Percentiles rank a stretch among this genome's conserved stretches.
Evolutionary conservation across 768 basidiomycete species (phyloP).

Genomic region (Suillus brevipes): DNA sequence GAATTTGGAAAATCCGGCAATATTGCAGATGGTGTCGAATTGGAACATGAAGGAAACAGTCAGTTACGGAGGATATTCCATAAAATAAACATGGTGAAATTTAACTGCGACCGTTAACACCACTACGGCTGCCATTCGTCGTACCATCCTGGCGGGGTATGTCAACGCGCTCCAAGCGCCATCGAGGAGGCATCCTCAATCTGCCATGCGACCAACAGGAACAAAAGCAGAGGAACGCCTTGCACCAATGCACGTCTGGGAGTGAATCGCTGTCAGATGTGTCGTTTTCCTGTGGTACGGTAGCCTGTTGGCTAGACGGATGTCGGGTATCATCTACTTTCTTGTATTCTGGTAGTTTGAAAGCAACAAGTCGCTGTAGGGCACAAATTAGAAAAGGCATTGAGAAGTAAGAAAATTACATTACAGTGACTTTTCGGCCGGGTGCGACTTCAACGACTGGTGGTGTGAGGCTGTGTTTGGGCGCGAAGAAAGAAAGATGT

Average conservation of each 20-base stretch:
- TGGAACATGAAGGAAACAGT: neutral
- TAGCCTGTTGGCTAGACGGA: neutral
- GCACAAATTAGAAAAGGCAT: neutral
- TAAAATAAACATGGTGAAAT: too few relatives aligned
- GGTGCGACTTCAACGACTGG: neutral
- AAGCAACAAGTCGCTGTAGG: neutral
- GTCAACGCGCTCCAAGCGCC: neutral
- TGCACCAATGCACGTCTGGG: neutral
- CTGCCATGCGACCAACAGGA: neutral
- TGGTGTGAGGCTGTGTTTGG: neutral
- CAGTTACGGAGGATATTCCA: neutral
- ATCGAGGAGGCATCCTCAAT: neutral
- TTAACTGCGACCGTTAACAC: neutral
- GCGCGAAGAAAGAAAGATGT: neutral
- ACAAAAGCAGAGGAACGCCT: neutral
- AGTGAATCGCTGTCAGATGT: neutral
- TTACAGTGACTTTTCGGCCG: neutral
- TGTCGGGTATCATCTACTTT: neutral
- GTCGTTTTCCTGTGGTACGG: neutral
- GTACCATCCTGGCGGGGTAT: neutral
- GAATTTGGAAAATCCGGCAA: too few relatives aligned
- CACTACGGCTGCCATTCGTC: neutral
- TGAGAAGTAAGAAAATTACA: neutral
- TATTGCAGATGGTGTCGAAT: neutral
- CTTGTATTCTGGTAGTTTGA: neutral